These are phyloP conservation scores for Elymus sibiricus DNA, from an alignment of 176 grass and related monocot genomes.

Conservation along the genomic window DNA sequence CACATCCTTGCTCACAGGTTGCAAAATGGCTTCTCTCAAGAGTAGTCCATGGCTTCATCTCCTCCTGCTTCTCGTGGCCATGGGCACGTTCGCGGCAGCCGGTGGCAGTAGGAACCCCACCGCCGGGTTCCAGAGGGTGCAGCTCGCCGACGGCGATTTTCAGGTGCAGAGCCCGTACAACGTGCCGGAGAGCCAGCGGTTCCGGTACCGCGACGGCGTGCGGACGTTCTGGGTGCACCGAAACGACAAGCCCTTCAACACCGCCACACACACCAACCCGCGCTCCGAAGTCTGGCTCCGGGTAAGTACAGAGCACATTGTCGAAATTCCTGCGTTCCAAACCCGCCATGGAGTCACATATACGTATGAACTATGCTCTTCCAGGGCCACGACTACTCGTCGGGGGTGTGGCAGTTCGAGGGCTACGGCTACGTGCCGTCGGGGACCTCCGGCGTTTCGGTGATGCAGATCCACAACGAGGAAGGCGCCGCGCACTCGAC, in stretches of 20 bases:
- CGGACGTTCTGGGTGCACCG: slow-evolving; percentile 31
- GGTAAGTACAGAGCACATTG: not conserved
- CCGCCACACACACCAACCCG: slow-evolving; percentile 20
- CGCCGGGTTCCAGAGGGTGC: slow-evolving; percentile 30
- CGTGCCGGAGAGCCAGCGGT: not conserved
- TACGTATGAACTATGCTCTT: too few relatives aligned
- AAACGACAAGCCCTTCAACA: slow-evolving; percentile 21
- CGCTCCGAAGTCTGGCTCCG: slow-evolving; percentile 32
- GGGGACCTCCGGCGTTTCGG: slow-evolving; percentile 30
- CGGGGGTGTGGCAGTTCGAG: slow-evolving; percentile 55
- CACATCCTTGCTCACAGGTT: too few relatives aligned
- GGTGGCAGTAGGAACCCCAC: not conserved
- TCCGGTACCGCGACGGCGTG: slow-evolving; percentile 14
- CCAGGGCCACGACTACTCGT: slow-evolving; percentile 38
- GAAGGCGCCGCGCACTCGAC: not conserved
- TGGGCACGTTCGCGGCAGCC: too few relatives aligned
- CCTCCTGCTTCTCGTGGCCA: too few relatives aligned
- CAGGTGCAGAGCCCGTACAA: slow-evolving; percentile 35
- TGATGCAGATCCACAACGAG: slow-evolving; percentile 47
- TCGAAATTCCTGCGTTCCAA: not conserved
- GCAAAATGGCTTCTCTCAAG: too few relatives aligned
- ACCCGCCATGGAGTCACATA: not conserved
- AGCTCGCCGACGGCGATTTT: slow-evolving; percentile 20
- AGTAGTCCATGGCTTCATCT: too few relatives aligned
- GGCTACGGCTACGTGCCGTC: slow-evolving; percentile 35